Conservation (phyloP, 1,284 basidiomycete species). For the Gomphus bonarii region DNA sequence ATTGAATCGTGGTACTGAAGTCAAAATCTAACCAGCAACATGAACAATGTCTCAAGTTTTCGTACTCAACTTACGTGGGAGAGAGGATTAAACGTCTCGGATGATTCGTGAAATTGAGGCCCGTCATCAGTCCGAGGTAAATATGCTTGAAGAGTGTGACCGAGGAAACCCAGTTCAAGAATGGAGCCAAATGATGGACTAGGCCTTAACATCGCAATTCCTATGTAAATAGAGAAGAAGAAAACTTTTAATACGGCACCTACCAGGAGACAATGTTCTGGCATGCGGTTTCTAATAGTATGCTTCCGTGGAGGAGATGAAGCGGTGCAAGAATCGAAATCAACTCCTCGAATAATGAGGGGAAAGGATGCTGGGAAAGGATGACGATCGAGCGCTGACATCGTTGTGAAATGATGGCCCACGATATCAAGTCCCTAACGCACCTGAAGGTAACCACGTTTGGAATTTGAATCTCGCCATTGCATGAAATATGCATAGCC, state of each 20-base stretch:
- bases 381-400: constrained; percentile 78
- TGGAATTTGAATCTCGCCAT: constrained; percentile 54
- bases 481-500: constrained; percentile 81
- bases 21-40: constrained; percentile 50
- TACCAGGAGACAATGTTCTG: constrained; percentile 83
- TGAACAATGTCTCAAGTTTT: constrained; percentile 17
- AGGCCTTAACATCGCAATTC: constrained; percentile 39
- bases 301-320: constrained; percentile 63
- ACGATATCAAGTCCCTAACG: constrained; percentile 13
- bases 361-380: constrained; percentile 76
- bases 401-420: constrained; percentile 5
- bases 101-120: constrained; percentile 56
- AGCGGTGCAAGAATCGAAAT: constrained; percentile 66
- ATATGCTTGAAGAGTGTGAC: constrained; percentile 61
- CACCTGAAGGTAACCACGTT: constrained; percentile 84
- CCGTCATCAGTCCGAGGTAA: constrained; percentile 62
- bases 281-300: constrained; percentile 80
- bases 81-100: constrained; percentile 33
- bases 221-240: constrained; percentile 5
- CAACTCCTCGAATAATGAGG: constrained; percentile 69
- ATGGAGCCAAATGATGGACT: constrained; percentile 51
- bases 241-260: constrained; percentile 13
- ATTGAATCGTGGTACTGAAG: constrained; percentile 58
- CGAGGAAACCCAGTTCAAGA: constrained; percentile 73
- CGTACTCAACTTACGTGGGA: constrained; percentile 18